Evolutionary conservation across 176 grass and related monocot species (phyloP), one percentile per base, ranked within the genome.

Genomic region (Bonia amplexicaulis): DNA sequence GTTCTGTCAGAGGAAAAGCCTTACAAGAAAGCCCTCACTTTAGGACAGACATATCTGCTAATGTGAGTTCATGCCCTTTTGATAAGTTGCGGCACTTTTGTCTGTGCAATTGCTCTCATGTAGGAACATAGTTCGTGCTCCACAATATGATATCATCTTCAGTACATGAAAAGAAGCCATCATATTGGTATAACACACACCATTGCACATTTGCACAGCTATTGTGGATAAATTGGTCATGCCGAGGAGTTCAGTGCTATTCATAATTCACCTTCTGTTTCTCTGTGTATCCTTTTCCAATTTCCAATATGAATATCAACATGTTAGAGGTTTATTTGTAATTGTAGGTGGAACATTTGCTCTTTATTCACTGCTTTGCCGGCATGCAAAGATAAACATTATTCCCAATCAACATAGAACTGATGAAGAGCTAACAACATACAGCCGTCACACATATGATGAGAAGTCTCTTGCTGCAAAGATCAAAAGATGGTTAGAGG

Each of bases 341-440:
- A 66, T 67, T 87, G 11, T 78, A 97, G 94, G 94, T 71, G 92
- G 94, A 78, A 94, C 94, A 57, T 97, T 97, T 87, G 94, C 94
- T 58, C 90, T 97, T 47, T 97, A 97, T 85, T 97, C 94, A 14
- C 58, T 97, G 67, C 90, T 97, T 77, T 94, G 94, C 11, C 92
- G 94, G 42, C 90, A 97, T 65, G 88, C 86, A 13, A 97, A 97
- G 70, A 90, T 97, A 86, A 94, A 79, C 29, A 90, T 73, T 80
- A 94, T 97, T 77, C 94, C 94, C 6, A 97, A 97, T 66, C 92
- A 97, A 75, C 94, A 97, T 51, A 90, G 80, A 80, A 94, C 94
- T 17, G 92, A 97, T 85, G 89, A 97, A 86, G 81, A 86, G 9
- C 80, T 97, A 35, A 92, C 94, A 69, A 97, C 92, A 73, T 97